Evolutionary conservation across 2,329 filamentous ascomycete species (phyloP).

Genomic region (Emmonsiellopsis sp.): DNA sequence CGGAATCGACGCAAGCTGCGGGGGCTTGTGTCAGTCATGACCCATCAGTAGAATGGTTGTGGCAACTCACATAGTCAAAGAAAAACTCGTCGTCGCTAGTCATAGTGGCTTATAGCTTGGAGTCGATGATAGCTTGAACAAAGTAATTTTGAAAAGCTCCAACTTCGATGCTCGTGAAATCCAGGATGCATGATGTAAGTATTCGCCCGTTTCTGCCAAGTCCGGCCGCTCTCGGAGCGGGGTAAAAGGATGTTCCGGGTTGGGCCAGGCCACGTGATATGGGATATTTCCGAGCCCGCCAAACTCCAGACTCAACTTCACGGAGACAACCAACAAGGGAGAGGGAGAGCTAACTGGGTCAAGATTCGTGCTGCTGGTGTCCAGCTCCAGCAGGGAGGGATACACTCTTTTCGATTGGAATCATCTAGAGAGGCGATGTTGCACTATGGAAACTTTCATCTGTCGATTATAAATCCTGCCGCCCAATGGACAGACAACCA

Average conservation of each 20-base stretch:
- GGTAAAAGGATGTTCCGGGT: neutral
- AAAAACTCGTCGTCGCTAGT: slow-evolving; percentile 72
- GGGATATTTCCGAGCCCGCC: too few species aligned
- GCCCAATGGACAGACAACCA: neutral
- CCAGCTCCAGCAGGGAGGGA: too few species aligned
- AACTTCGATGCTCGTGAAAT: neutral
- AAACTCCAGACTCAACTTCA: neutral
- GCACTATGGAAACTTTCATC: neutral
- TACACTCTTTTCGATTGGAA: too few species aligned
- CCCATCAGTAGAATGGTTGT: neutral
- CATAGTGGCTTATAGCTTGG: slow-evolving; percentile 51
- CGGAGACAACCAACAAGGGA: neutral
- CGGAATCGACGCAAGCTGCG: slow-evolving; percentile 48
- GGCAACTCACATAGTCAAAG: slow-evolving; percentile 58
- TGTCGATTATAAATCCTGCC: neutral
- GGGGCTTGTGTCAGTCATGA: neutral
- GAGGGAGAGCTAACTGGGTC: neutral
- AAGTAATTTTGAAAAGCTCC: too few species aligned
- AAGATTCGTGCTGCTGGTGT: neutral
- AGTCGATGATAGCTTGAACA: neutral
- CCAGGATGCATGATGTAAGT: neutral
- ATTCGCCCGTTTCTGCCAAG: neutral
- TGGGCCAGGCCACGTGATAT: neutral
- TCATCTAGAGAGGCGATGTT: neutral
- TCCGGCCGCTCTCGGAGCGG: neutral